phyloP scores from a whole-genome alignment of 768 basidiomycete genomes.

The Termitomyces bulborhizus region DNA sequence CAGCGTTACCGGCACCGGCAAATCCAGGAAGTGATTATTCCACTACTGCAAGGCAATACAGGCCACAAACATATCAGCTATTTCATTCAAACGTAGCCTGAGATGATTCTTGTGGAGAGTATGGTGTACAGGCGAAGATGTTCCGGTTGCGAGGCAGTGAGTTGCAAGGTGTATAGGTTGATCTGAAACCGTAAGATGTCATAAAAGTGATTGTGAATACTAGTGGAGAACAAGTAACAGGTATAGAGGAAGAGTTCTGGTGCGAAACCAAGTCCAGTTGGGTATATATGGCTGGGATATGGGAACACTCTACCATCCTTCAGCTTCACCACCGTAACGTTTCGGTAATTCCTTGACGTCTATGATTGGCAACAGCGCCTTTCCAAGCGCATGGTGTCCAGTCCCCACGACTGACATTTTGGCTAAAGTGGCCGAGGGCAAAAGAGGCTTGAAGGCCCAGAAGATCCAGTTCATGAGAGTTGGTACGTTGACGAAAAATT shows the following conservation, averaged over 20 bases:
- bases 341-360: slow-evolving; percentile 53
- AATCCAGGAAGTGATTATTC: too few relatives aligned
- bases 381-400: slow-evolving; percentile 50
- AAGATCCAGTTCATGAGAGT: slow-evolving; percentile 75
- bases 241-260: background rate
- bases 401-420: slow-evolving; percentile 79
- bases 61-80: too few relatives aligned
- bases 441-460: slow-evolving; percentile 73
- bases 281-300: background rate
- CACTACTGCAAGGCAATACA: too few relatives aligned
- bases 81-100: too few relatives aligned
- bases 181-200: too few relatives aligned
- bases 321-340: slow-evolving; percentile 64
- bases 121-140: too few relatives aligned
- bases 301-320: slow-evolving; percentile 34
- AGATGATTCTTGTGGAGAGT: too few relatives aligned
- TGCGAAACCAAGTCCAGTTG: background rate
- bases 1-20: too few relatives aligned
- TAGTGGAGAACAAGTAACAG: background rate
- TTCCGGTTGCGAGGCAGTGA: background rate
- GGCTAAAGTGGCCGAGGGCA: slow-evolving; percentile 66
- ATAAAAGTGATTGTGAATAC: background rate
- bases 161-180: background rate
- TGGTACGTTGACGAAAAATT: slow-evolving; percentile 82
- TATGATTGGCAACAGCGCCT: slow-evolving; percentile 54